These are phyloP conservation scores for Salix suchowensis DNA, from an alignment of 345 rosid genomes.

Conservation along the genomic window DNA sequence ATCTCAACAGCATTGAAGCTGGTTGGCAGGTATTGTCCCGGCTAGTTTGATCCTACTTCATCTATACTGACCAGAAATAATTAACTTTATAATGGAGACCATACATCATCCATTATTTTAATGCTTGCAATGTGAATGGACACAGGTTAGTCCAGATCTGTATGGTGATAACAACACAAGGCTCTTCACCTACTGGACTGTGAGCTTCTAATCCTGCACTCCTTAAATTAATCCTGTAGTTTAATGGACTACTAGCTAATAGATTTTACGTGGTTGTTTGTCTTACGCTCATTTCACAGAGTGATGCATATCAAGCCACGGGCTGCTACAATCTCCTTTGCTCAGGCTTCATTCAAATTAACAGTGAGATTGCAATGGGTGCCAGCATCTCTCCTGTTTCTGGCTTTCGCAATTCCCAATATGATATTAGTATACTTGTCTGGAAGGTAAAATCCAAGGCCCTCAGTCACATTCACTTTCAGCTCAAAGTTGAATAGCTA, in stretches of 20 bases:
- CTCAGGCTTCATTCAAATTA: constrained; percentile 92
- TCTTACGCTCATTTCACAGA: constrained; percentile 33
- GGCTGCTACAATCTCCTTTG: constrained; percentile 97
- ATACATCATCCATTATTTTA: not conserved
- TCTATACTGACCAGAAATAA: constrained; percentile 4
- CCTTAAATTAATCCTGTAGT: not conserved
- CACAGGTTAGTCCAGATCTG: constrained; percentile 95
- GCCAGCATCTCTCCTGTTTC: constrained; percentile 99
- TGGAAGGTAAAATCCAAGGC: constrained; percentile 65
- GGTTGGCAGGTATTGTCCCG: constrained; percentile 81
- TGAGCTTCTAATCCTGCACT: constrained; percentile 32
- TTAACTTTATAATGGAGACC: constrained; percentile 7
- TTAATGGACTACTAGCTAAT: not conserved
- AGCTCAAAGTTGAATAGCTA: constrained; percentile 1
- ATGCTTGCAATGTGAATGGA: constrained; percentile 9
- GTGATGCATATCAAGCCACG: constrained; percentile 95
- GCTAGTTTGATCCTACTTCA: not conserved
- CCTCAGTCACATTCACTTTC: not conserved
- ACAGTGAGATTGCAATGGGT: constrained; percentile 88
- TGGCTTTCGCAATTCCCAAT: constrained; percentile 52
- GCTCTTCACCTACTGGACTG: constrained; percentile 99
- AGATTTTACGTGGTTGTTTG: not conserved
- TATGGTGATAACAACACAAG: constrained; percentile 99
- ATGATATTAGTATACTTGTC: constrained; percentile 81
- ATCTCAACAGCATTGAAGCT: constrained; percentile 97